Conservation (phyloP, 352 stramenopile genomes). For the Pythium catenulatum region DNA sequence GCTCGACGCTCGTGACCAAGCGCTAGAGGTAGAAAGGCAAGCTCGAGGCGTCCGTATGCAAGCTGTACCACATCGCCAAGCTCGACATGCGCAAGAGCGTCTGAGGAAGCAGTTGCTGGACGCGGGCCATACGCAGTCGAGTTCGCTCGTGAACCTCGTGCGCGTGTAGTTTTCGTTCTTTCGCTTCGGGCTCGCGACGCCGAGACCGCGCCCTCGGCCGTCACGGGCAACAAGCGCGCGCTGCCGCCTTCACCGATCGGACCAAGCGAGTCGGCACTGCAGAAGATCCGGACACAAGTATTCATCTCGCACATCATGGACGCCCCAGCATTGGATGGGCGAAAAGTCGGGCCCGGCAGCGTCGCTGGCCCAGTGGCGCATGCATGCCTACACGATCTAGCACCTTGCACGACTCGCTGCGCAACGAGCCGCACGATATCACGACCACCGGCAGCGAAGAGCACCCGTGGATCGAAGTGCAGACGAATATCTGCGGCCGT, state of each 20-base stretch:
- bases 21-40: slow-evolving; percentile 56
- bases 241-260: slow-evolving; percentile 37
- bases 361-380: slow-evolving; percentile 56
- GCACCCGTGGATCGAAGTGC: slow-evolving; percentile 33
- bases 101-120: slow-evolving; percentile 41
- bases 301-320: slow-evolving; percentile 56
- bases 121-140: slow-evolving; percentile 16
- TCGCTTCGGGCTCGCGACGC: slow-evolving; percentile 29
- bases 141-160: slow-evolving; percentile 41
- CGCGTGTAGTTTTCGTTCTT: slow-evolving; percentile 56
- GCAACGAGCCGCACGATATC: slow-evolving; percentile 66
- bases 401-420: slow-evolving; percentile 60
- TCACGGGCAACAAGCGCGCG: slow-evolving; percentile 31
- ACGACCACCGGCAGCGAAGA: slow-evolving; percentile 44
- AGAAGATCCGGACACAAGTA: slow-evolving; percentile 43
- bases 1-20: too few species aligned
- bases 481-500: slow-evolving; percentile 28
- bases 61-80: slow-evolving; percentile 47
- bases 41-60: slow-evolving; percentile 45
- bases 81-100: slow-evolving; percentile 30
- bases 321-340: slow-evolving; percentile 20
- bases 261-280: slow-evolving; percentile 56
- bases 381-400: slow-evolving; percentile 57
- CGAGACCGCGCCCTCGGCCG: background rate
- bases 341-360: slow-evolving; percentile 35